Evolutionary conservation across 176 grass and related monocot genomes (phyloP), one percentile per base, ranked within the genome.

Genomic region (Oryza rufipogon): DNA sequence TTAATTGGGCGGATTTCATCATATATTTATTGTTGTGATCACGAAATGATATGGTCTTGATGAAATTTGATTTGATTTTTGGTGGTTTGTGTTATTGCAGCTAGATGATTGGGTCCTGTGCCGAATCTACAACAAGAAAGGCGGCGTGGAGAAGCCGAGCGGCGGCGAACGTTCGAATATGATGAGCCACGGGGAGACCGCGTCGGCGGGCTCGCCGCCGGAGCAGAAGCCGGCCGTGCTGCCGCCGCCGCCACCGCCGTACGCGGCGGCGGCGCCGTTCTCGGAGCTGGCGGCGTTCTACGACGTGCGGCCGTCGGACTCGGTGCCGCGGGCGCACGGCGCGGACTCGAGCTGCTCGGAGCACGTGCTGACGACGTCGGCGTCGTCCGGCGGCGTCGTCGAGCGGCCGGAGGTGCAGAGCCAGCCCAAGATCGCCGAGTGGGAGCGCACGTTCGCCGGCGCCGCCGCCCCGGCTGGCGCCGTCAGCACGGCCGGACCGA

Each of bases 41-140:
- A 30, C 2, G 9, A 39, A n/a, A 54, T 22, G 11, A 64, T 63
- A 4, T 0, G 16, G 60, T 7, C 36, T 38, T 56, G 23, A 19
- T 56, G 15, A 26, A 69, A 69, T 11, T 77, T 70, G 39, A 9
- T 17, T 9, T 16, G 9, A 56, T 60, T 19, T 36, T 13, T 9
- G 8, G 58, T 23, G 58, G 58, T 1, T 1, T n/a, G n/a, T 12
- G 22, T 0, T 64, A 15, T 1, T 80, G n/a, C 85, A 94, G 92
- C 46, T 94, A 74, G 92, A 94, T 73, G 92, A 94, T 26, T 94
- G 92, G 92, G 92, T 94, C 38, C 74, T 94, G 56, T 94, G 92
- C 79, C 90, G 92, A 11, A 94, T 94, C 75, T 94, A 94, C 87
- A 91, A 94, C 71, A 94, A 94, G 85, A 94, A 94, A 38, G 85